phyloP scores from a whole-genome alignment of 768 basidiomycete species.

The Termitomyces titanicus region DNA sequence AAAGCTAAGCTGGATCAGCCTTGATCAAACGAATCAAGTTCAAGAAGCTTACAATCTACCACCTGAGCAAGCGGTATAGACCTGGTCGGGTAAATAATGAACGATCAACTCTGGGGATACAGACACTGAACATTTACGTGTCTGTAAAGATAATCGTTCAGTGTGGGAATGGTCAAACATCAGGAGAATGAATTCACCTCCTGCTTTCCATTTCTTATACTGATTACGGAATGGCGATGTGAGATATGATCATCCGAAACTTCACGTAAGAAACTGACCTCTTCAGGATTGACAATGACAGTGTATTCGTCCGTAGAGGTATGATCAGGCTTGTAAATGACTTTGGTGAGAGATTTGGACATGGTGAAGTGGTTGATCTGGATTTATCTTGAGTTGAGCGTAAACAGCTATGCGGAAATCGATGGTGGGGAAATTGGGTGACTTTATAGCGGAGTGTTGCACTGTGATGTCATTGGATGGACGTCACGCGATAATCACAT shows the following conservation, averaged over 20 bases:
- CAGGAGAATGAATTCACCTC: conserved; percentile 48
- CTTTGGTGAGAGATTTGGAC: conserved; percentile 54
- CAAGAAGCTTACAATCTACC: conserved; percentile 64
- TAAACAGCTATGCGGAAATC: conserved; percentile 6
- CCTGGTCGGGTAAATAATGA: conserved; percentile 30
- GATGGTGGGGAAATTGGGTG: background rate
- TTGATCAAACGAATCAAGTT: background rate
- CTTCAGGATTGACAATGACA: conserved; percentile 59
- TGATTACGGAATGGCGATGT: conserved; percentile 22
- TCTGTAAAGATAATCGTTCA: conserved; percentile 37
- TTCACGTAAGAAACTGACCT: conserved; percentile 41
- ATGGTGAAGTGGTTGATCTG: conserved; percentile 24
- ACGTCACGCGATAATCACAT: conserved; percentile 26
- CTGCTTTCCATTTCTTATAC: conserved; percentile 78
- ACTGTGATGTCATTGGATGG: conserved; percentile 22
- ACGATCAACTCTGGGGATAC: background rate
- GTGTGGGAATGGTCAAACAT: conserved; percentile 14
- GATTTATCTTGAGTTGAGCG: conserved; percentile 9
- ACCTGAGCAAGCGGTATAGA: conserved; percentile 70
- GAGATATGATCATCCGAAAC: conserved; percentile 10
- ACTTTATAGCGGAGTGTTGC: conserved; percentile 14
- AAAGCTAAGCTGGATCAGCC: conserved; percentile 47
- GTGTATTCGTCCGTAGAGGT: conserved; percentile 72
- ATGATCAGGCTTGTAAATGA: conserved; percentile 77
- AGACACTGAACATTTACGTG: conserved; percentile 47